These are phyloP conservation scores for Haplosporangium sp. DNA, from an alignment of 371 early-diverging fungal species.

Conservation along the genomic window DNA sequence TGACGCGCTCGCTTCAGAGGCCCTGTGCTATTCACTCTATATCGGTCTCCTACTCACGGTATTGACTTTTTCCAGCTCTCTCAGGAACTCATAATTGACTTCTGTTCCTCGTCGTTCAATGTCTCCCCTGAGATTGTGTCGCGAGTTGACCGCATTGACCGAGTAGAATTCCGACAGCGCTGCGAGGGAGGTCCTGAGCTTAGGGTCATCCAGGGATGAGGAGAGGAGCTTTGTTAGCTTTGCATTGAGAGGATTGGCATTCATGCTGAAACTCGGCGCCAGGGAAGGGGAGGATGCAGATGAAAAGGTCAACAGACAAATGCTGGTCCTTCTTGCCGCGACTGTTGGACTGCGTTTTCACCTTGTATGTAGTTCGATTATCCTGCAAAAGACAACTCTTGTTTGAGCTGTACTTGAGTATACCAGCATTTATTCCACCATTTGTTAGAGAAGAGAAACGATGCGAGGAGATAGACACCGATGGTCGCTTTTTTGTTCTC, in stretches of 20 bases:
- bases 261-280: constrained; percentile 15
- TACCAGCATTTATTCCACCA: too few species aligned
- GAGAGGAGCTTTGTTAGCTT: constrained; percentile 69
- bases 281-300: too few species aligned
- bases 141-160: constrained; percentile 64
- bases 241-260: constrained; percentile 58
- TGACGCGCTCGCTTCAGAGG: too few species aligned
- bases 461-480: too few species aligned
- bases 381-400: too few species aligned
- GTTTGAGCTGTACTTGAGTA: too few species aligned
- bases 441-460: too few species aligned
- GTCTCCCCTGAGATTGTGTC: constrained; percentile 74
- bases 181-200: constrained; percentile 70
- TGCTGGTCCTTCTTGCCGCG: too few species aligned
- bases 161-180: constrained; percentile 77
- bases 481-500: too few species aligned
- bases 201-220: constrained; percentile 66
- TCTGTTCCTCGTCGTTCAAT: constrained; percentile 76
- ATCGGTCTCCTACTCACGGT: constrained; percentile 55
- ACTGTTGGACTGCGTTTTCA: too few species aligned
- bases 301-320: too few species aligned
- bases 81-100: constrained; percentile 70
- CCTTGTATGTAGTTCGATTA: too few species aligned
- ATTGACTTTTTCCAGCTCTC: constrained; percentile 71
- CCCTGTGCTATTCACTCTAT: neutral